Evolutionary conservation across 192 early-diverging fungal genomes (phyloP).

Genomic region (Rhizophlyctis rosea): DNA sequence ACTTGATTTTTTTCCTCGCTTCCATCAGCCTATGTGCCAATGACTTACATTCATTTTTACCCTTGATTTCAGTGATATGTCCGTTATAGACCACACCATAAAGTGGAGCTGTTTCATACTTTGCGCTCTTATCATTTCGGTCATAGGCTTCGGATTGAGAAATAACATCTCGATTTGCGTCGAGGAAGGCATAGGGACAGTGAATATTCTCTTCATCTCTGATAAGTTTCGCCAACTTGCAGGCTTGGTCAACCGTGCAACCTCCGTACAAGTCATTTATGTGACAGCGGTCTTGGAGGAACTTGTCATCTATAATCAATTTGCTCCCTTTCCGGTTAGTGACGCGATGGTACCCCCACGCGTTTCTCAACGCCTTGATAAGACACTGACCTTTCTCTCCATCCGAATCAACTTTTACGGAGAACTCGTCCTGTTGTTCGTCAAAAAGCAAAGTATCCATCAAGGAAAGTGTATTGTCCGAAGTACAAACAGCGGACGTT

Average conservation of each 20-base stretch:
- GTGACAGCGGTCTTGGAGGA: no score
- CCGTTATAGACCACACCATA: slow-evolving; percentile 12
- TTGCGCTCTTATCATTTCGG: no score
- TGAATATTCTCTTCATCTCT: not conserved
- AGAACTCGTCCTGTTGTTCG: slow-evolving; percentile 6
- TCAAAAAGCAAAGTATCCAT: slow-evolving; percentile 20
- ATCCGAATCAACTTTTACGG: slow-evolving; percentile 5
- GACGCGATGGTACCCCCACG: not conserved
- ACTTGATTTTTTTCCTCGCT: not conserved
- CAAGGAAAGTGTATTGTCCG: not conserved
- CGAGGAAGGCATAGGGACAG: slow-evolving; percentile 4
- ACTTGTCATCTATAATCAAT: slow-evolving; percentile 7
- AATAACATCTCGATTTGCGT: not conserved
- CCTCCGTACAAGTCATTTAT: no score
- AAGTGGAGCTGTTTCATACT: slow-evolving; percentile 5
- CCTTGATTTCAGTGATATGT: slow-evolving; percentile 2
- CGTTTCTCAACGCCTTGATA: not conserved
- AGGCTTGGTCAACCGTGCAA: not conserved
- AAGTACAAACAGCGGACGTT: slow-evolving; percentile 1
- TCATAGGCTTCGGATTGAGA: no score
- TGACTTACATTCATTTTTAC: not conserved
- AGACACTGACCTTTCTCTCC: slow-evolving; percentile 6
- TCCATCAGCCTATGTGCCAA: not conserved
- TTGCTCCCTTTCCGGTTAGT: slow-evolving; percentile 1
- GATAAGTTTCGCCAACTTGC: not conserved